Evolutionary conservation across 768 basidiomycete genomes (phyloP), one percentile per base, ranked within the genome.

Genomic region (Pleurotus platypus): DNA sequence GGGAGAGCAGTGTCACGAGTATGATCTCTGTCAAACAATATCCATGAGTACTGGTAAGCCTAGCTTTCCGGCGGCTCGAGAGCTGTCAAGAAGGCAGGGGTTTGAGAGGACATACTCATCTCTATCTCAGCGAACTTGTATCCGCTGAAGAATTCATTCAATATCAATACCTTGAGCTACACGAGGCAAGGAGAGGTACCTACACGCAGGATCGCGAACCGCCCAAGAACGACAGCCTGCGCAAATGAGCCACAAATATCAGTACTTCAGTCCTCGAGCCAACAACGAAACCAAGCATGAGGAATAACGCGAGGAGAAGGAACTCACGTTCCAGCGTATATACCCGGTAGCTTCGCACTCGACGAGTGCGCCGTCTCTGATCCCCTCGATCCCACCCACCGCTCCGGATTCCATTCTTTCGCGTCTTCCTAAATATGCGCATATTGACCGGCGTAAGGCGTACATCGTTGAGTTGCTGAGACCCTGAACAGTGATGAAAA

Each of bases 81-180:
- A 6, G 18, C 15, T 20, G 16, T 15, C 42, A 20, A 20, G 20
- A 20, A 20, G 20, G 20, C 20, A 20, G 20, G 20, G 20, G 11
- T 16, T 12, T n/a, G 40, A 30, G 15, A 46, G 42, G 35, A 56
- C 80, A 60, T 62, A 83, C 82, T 84, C 64, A 82, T 81, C 65
- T 84, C 82, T 57, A 81, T 69, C 64, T 79, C 72, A 4, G 83
- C 80, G 60, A 83, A 83, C 62, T 75, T 79, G 63, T 80, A 83
- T 12, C 83, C 78, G 20, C 76, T 78, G 30, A 49, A 7, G 37
- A 20, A 20, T 20, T 20, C 20, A 20, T 20, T 20, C 22, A 49
- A 9, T 11, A 35, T 39, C 46, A 38, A 22, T 4, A 20, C 49
- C 20, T 37, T 9, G 49, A 8, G 49, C 8, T 5, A 42, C 6